These are phyloP conservation scores for Epichloe bromicola DNA, from an alignment of 2,329 filamentous ascomycete genomes.

Conservation along the genomic window DNA sequence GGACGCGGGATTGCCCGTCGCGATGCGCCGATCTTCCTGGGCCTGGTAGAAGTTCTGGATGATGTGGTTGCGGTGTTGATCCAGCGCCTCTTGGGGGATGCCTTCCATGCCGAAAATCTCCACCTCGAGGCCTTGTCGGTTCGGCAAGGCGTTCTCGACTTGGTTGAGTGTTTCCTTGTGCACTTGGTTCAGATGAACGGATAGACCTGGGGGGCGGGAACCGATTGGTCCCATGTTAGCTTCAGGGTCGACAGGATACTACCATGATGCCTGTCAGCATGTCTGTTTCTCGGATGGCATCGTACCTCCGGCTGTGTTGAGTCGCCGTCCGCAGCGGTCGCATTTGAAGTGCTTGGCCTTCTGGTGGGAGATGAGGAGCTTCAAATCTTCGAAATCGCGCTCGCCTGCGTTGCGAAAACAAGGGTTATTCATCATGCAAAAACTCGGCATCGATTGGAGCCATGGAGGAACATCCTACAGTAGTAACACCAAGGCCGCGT, in stretches of 20 bases:
- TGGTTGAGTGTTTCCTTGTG: constrained; percentile 83
- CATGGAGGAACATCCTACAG: constrained; percentile 38
- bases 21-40: constrained; percentile 67
- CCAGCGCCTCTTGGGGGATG: constrained; percentile 67
- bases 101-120: constrained; percentile 99
- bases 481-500: constrained; percentile 94
- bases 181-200: constrained; percentile 95
- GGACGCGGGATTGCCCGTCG: constrained; percentile 72
- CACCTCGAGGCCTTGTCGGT: constrained; percentile 72
- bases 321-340: constrained; percentile 70
- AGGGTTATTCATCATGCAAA: constrained; percentile 14
- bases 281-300: neutral
- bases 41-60: constrained; percentile 74
- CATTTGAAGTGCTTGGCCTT: constrained; percentile 99
- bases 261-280: neutral
- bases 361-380: constrained; percentile 92
- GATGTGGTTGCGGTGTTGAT: constrained; percentile 77
- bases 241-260: too few species aligned
- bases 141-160: constrained; percentile 86
- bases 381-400: constrained; percentile 93
- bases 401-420: constrained; percentile 42
- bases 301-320: constrained; percentile 90
- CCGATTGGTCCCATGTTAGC: neutral
- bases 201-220: constrained; percentile 51
- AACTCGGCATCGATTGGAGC: neutral